These are phyloP conservation scores for Xylaria sp. DNA, from an alignment of 2,329 filamentous ascomycete species.

Conservation along the genomic window DNA sequence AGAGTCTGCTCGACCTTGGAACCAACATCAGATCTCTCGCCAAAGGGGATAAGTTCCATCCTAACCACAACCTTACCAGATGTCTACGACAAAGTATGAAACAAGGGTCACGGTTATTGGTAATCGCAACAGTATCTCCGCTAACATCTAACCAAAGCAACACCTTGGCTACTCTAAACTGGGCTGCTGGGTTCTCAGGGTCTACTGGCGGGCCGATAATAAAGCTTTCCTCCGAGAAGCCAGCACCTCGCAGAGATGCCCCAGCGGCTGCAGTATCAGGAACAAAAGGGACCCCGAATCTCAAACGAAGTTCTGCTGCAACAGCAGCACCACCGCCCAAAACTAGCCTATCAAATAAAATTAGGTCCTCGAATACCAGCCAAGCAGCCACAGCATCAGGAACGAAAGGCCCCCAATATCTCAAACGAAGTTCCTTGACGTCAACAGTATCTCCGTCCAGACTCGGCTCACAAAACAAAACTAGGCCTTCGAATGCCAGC, in stretches of 20 bases:
- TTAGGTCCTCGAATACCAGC: background rate
- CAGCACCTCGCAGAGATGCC: background rate
- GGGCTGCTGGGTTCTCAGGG: constrained; percentile 1
- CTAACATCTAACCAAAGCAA: constrained; percentile 79
- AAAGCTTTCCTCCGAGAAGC: background rate
- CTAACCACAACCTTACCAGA: constrained; percentile 93
- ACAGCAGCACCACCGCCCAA: background rate
- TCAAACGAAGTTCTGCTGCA: background rate
- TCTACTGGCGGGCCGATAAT: too few species aligned
- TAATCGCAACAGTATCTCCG: constrained; percentile 97
- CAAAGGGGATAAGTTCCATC: constrained; percentile 84
- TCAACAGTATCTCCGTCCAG: background rate
- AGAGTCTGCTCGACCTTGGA: constrained; percentile 87
- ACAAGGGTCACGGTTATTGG: constrained; percentile 93
- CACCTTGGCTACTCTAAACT: constrained; percentile 39
- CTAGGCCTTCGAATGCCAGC: background rate
- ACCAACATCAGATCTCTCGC: constrained; percentile 93
- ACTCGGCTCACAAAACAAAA: background rate
- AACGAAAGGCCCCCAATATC: too few species aligned
- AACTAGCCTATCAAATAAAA: background rate
- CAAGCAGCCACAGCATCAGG: background rate
- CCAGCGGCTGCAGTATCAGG: background rate
- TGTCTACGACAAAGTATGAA: constrained; percentile 91
- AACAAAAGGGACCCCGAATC: background rate
- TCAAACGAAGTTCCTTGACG: background rate